Evolutionary conservation across 345 rosid genomes (phyloP).

Genomic region (Adansonia digitata): DNA sequence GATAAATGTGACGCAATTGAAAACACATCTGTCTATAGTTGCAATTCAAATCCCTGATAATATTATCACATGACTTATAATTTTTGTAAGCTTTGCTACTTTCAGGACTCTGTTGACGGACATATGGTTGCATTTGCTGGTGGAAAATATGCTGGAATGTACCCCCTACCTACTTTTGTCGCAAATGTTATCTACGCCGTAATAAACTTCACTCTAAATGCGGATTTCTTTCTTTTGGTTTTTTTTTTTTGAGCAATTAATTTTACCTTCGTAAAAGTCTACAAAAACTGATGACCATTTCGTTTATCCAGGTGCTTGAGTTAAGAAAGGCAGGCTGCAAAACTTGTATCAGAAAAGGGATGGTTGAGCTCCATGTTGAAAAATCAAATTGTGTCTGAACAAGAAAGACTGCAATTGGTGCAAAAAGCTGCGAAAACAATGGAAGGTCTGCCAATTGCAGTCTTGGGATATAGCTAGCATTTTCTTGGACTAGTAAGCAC

Average conservation of each 20-base stretch:
- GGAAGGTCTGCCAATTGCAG: slow-evolving; percentile 85
- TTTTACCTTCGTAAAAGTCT: background rate
- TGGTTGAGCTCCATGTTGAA: slow-evolving; percentile 78
- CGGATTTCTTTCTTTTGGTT: background rate
- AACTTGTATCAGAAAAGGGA: slow-evolving; percentile 94
- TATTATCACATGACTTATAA: background rate
- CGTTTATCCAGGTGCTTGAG: slow-evolving; percentile 67
- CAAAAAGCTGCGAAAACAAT: slow-evolving; percentile 55
- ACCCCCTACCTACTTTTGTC: slow-evolving; percentile 69
- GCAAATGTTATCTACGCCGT: slow-evolving; percentile 62
- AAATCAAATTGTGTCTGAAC: slow-evolving; percentile 64
- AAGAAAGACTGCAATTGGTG: slow-evolving; percentile 64
- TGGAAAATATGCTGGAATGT: slow-evolving; percentile 92
- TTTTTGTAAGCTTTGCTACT: slow-evolving; percentile 8
- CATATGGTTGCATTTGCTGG: slow-evolving; percentile 99
- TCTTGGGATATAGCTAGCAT: slow-evolving; percentile 88
- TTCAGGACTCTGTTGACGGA: slow-evolving; percentile 65
- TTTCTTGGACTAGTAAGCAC: slow-evolving; percentile 97
- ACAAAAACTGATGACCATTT: background rate
- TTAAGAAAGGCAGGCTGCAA: slow-evolving; percentile 85
- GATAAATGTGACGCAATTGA: no score
- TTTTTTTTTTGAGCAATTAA: no score
- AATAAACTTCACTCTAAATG: slow-evolving; percentile 77
- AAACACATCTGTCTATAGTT: no score
- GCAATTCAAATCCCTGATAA: no score